These are phyloP conservation scores for Didymella sp. DNA, from an alignment of 2,329 filamentous ascomycete genomes.

Conservation along the genomic window DNA sequence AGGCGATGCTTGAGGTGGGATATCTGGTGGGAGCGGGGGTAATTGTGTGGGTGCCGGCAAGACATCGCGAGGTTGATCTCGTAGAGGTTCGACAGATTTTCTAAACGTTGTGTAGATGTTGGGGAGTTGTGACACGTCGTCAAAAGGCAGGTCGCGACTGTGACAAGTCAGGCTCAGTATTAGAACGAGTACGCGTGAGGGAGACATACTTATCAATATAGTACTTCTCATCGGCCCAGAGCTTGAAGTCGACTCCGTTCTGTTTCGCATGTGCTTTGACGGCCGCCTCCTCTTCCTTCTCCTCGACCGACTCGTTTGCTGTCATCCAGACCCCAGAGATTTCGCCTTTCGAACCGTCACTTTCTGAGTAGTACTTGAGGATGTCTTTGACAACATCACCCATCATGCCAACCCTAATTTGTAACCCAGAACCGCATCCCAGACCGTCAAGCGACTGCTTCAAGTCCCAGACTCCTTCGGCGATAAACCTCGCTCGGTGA, in stretches of 20 bases:
- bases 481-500: slow-evolving; percentile 74
- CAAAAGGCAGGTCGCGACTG: slow-evolving; percentile 71
- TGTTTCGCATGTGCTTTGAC: slow-evolving; percentile 62
- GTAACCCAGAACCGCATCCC: slow-evolving; percentile 63
- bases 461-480: slow-evolving; percentile 75
- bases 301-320: slow-evolving; percentile 72
- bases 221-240: slow-evolving; percentile 79
- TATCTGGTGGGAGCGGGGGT: slow-evolving; percentile 63
- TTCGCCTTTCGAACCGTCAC: slow-evolving; percentile 42
- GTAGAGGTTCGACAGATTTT: slow-evolving; percentile 74
- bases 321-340: slow-evolving; percentile 77
- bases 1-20: slow-evolving; percentile 66
- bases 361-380: slow-evolving; percentile 54
- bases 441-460: slow-evolving; percentile 67
- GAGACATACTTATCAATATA: slow-evolving; percentile 74
- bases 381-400: slow-evolving; percentile 67
- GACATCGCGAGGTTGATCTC: slow-evolving; percentile 66
- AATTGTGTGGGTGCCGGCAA: slow-evolving; percentile 64
- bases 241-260: slow-evolving; percentile 64
- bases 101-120: slow-evolving; percentile 79
- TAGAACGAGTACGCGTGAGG: background rate
- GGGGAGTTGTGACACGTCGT: slow-evolving; percentile 66
- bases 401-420: slow-evolving; percentile 68
- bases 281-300: slow-evolving; percentile 67
- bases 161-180: background rate